Base-by-base conservation (phyloP, 371 early-diverging fungal species). In the Cokeromyces recurvatus region DNA sequence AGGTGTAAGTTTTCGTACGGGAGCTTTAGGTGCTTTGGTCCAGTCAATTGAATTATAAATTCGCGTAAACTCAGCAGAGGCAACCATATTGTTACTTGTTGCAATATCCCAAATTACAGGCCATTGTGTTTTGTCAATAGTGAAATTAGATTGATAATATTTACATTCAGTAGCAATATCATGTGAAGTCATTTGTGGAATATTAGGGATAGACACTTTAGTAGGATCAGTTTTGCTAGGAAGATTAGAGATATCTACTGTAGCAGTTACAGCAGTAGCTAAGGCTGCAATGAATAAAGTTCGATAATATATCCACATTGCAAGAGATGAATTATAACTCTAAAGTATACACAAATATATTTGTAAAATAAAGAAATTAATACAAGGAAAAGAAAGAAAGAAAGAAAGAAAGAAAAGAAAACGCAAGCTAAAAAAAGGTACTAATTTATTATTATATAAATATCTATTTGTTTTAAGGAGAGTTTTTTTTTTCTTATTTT, bases 1-100 rank as follows among this genome's bases (percentile, higher is more conserved):
- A 29, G 64, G 36, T 8, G 55, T 55, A 16, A 59, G 31, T 11
- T 38, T 48, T 16, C 55, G 41, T 1, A 55, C 32, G 4, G 64
- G 62, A 16, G 64, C 19, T 8, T 59, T 52, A 15, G 73, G 73
- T 23, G 50, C 67, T 38, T 64, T 62, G 41, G 58, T 48, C 73
- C 73, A 73, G 29, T 73, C 61, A 32, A 73, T 59, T 4, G 59
- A 55, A 12, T 58, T 59, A 22, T 59, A 59, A 3, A 63, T n/a
- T 10, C 17, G 9, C 5, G 19, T 44, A 29, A 50, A 63, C 42
- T 63, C 64, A 15, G 43, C 38, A 12, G 52, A 48, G 3, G 43
- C 44, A 38, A 59, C 59, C 55, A 59, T 63, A 15, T 16, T 23
- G 35, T 63, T 58, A 19, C 43, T 43, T 3, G 59, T 58, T 43